Conservation (phyloP, 1,284 basidiomycete genomes). For the Fistulina hepatica region DNA sequence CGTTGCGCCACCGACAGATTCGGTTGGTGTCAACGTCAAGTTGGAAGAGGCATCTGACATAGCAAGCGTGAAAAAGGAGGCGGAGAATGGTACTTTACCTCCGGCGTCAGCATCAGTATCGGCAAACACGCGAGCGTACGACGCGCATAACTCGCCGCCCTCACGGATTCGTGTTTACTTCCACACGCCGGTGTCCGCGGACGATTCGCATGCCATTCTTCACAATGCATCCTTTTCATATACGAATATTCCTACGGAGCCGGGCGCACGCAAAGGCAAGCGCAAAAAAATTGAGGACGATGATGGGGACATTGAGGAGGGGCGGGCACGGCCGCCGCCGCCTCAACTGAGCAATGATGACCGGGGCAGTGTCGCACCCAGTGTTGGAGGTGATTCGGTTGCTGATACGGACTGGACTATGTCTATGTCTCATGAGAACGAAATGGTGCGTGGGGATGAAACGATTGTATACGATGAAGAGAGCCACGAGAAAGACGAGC, state of each 20-base stretch:
- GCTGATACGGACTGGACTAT: too few species aligned
- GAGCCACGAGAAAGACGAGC: too few species aligned
- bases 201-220: slow-evolving; percentile 63
- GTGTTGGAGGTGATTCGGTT: too few species aligned
- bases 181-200: slow-evolving; percentile 70
- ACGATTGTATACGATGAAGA: slow-evolving; percentile 14
- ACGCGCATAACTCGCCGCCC: slow-evolving; percentile 30
- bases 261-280: slow-evolving; percentile 59
- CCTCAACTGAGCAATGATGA: slow-evolving; percentile 39
- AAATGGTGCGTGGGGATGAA: too few species aligned
- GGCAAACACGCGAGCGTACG: not conserved
- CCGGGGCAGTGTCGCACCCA: slow-evolving; percentile 53
- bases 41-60: slow-evolving; percentile 15
- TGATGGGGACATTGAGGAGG: slow-evolving; percentile 64
- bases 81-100: slow-evolving; percentile 15
- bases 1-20: slow-evolving; percentile 29
- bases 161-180: slow-evolving; percentile 80
- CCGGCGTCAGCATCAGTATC: slow-evolving; percentile 4
- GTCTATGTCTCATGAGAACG: too few species aligned
- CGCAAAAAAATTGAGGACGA: slow-evolving; percentile 77
- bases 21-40: slow-evolving; percentile 31
- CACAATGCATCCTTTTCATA: slow-evolving; percentile 36
- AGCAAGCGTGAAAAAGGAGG: slow-evolving; percentile 32
- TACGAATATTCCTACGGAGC: slow-evolving; percentile 34
- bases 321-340: slow-evolving; percentile 52